Evolutionary conservation across 2,329 filamentous ascomycete species (phyloP).

Genomic region (Drechslerella coelobrocha): DNA sequence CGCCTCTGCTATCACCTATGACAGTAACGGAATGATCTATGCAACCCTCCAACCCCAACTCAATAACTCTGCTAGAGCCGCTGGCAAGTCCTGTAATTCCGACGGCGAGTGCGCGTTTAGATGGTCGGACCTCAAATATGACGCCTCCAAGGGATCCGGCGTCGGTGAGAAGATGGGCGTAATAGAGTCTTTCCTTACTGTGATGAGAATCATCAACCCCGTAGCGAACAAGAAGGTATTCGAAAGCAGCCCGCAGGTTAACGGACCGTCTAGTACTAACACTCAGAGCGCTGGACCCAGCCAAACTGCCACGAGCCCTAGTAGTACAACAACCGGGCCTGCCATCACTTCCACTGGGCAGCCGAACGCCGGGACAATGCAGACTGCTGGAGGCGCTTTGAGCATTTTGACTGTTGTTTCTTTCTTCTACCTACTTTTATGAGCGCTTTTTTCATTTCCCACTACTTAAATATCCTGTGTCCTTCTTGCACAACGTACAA

Average conservation of each 20-base stretch:
- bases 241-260: neutral
- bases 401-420: constrained; percentile 18
- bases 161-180: constrained; percentile 70
- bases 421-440: constrained; percentile 35
- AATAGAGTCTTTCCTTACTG: constrained; percentile 64
- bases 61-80: constrained; percentile 64
- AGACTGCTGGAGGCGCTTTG: constrained; percentile 17
- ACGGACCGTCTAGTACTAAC: neutral
- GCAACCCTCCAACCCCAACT: constrained; percentile 62
- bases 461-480: neutral
- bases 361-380: constrained; percentile 23
- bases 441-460: neutral
- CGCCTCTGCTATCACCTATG: constrained; percentile 62
- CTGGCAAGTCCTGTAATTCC: constrained; percentile 66
- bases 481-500: constrained; percentile 14
- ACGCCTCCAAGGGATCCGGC: constrained; percentile 60
- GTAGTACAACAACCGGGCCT: neutral
- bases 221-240: constrained; percentile 6
- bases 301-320: constrained; percentile 1
- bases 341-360: neutral
- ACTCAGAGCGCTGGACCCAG: neutral
- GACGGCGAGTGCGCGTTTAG: constrained; percentile 66
- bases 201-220: constrained; percentile 8
- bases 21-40: constrained; percentile 64
- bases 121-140: constrained; percentile 68